A percentile compares a stretch with the other conserved stretches of the same genome.
phyloP scores from a whole-genome alignment of 23 red algal species.

The Gracilaria vermiculophylla region DNA sequence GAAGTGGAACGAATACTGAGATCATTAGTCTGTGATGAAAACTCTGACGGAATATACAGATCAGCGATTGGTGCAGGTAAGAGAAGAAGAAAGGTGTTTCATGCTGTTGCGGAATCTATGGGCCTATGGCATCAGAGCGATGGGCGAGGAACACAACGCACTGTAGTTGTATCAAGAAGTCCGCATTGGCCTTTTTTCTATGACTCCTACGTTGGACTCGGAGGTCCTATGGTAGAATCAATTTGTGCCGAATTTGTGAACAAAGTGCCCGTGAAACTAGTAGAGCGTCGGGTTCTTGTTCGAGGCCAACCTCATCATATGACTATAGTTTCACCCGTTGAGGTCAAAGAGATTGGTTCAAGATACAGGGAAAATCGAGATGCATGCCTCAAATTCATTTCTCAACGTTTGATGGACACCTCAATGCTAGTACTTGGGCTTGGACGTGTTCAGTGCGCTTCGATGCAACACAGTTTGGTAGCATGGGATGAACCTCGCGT shows the following conservation, averaged over 20 bases:
- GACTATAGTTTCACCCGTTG: slow-evolving; percentile 33
- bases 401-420: neutral
- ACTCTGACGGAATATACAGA: neutral
- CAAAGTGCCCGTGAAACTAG: slow-evolving; percentile 4
- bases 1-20: slow-evolving; percentile 25
- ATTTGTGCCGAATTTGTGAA: neutral
- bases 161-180: slow-evolving; percentile 10
- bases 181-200: slow-evolving; percentile 56
- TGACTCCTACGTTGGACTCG: slow-evolving; percentile 54
- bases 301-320: slow-evolving; percentile 62
- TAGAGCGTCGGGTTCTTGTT: slow-evolving; percentile 26
- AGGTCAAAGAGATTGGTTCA: neutral
- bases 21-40: slow-evolving; percentile 13
- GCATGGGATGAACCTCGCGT: neutral
- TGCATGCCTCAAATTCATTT: neutral
- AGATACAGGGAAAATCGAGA: neutral
- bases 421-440: neutral
- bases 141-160: slow-evolving; percentile 38
- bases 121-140: slow-evolving; percentile 46
- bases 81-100: slow-evolving; percentile 41
- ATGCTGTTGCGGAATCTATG: slow-evolving; percentile 58
- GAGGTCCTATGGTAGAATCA: slow-evolving; percentile 13
- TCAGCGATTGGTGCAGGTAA: slow-evolving; percentile 42
- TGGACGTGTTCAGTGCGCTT: slow-evolving; percentile 2
- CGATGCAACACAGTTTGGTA: neutral